phyloP scores from a whole-genome alignment of 2,329 filamentous ascomycete species.

The Cladosporium sp. region DNA sequence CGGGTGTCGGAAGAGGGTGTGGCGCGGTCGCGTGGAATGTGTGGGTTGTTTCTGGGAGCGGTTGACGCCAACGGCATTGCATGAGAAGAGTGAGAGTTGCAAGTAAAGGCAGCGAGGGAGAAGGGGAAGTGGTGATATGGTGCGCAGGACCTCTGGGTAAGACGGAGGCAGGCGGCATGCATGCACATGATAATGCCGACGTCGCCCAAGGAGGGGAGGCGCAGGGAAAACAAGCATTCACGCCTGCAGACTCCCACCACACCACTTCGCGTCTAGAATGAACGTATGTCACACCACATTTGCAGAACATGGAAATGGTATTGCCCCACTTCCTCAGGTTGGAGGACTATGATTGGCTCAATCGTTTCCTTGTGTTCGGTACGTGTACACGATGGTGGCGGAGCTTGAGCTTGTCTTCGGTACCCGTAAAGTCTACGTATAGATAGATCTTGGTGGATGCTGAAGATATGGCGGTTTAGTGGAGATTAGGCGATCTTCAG shows the following conservation, averaged over 20 bases:
- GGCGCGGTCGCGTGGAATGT: background rate
- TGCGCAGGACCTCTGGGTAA: background rate
- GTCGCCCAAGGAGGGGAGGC: background rate
- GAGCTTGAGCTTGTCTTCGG: constrained; percentile 4
- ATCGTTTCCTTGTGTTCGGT: background rate
- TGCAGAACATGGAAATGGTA: constrained; percentile 1
- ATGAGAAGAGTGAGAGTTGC: background rate
- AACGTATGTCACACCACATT: constrained; percentile 10
- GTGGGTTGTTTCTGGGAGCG: background rate
- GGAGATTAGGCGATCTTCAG: background rate
- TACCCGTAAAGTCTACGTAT: background rate
- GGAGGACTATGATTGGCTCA: background rate
- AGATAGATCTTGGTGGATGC: background rate
- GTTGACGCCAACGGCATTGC: background rate
- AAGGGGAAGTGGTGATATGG: background rate
- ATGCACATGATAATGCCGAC: background rate
- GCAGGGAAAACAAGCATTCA: constrained; percentile 6
- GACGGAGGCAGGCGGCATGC: constrained; percentile 11
- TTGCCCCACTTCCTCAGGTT: constrained; percentile 6
- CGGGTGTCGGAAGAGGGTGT: background rate
- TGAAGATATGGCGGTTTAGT: background rate
- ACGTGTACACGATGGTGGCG: constrained; percentile 2
- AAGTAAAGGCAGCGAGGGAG: background rate
- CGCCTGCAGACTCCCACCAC: background rate
- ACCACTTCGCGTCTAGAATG: background rate